These are phyloP conservation scores for Bidens hawaiensis DNA, from an alignment of 140 eudicot species.

Conservation along the genomic window DNA sequence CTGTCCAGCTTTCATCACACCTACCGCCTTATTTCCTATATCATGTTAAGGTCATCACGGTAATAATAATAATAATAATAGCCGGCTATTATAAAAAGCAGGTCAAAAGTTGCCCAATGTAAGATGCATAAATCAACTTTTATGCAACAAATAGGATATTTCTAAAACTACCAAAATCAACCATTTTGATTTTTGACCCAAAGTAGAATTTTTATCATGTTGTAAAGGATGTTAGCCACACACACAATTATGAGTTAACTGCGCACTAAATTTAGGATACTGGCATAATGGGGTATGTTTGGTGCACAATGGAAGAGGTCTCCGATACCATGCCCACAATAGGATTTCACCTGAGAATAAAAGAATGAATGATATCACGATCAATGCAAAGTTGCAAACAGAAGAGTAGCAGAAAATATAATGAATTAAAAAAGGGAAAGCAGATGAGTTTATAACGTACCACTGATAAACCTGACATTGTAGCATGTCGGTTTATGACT, in stretches of 20 bases:
- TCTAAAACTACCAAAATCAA: neutral
- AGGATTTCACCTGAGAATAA: conserved; percentile 64
- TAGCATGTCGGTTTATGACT: conserved; percentile 79
- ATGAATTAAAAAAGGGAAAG: neutral
- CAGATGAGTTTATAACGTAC: conserved; percentile 28
- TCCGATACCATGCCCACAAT: conserved; percentile 96
- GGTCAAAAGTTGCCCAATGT: neutral
- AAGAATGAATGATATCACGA: neutral
- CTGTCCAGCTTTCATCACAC: conserved; percentile 99
- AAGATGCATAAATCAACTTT: neutral
- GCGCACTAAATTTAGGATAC: conserved; percentile 52
- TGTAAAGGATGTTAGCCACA: conserved; percentile 2
- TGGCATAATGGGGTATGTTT: conserved; percentile 91
- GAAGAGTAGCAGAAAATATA: neutral
- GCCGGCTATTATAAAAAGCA: neutral
- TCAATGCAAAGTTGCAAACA: conserved; percentile 7
- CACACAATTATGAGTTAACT: neutral
- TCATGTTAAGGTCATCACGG: conserved; percentile 51
- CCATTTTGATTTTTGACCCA: neutral
- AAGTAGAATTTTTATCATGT: neutral
- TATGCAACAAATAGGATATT: neutral
- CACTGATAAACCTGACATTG: conserved; percentile 97
- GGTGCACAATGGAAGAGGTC: conserved; percentile 99
- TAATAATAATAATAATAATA: neutral
- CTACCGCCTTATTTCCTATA: conserved; percentile 91